These are phyloP conservation scores for Incumbomyces lentus DNA, from an alignment of 2,329 filamentous ascomycete genomes.

Conservation along the genomic window DNA sequence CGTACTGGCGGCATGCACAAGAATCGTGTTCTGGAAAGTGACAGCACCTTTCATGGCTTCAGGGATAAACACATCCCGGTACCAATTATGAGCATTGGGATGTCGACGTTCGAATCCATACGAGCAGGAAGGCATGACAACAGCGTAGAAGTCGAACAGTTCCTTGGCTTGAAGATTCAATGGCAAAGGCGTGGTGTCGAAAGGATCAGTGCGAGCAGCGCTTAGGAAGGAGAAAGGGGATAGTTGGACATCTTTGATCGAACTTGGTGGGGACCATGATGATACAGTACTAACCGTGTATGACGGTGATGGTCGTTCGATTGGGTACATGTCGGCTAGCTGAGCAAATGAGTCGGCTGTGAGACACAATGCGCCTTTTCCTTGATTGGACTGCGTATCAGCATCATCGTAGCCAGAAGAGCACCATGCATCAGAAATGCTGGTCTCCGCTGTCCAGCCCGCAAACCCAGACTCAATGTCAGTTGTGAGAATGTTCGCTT, in stretches of 20 bases:
- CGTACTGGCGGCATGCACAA: slow-evolving; percentile 30
- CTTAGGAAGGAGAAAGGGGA: slow-evolving; percentile 26
- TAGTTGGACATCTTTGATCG: neutral
- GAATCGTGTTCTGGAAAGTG: slow-evolving; percentile 30
- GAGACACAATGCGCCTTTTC: slow-evolving; percentile 3
- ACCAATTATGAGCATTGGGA: slow-evolving; percentile 30
- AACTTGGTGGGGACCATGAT: slow-evolving; percentile 7
- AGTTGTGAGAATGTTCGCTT: neutral
- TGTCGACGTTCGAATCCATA: slow-evolving; percentile 29
- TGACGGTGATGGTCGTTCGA: slow-evolving; percentile 5
- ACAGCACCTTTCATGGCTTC: slow-evolving; percentile 32
- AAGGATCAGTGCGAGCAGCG: slow-evolving; percentile 30
- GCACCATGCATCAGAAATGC: too few species aligned
- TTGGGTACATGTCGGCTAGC: slow-evolving; percentile 9
- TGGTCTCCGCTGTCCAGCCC: too few species aligned
- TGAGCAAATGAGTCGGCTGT: slow-evolving; percentile 11
- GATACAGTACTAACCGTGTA: slow-evolving; percentile 4
- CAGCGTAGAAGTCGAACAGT: slow-evolving; percentile 32
- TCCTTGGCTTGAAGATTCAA: slow-evolving; percentile 24
- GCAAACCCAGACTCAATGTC: neutral
- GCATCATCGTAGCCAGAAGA: neutral
- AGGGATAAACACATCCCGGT: slow-evolving; percentile 29
- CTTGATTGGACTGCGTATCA: neutral
- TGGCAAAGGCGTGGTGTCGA: slow-evolving; percentile 27
- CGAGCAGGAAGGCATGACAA: slow-evolving; percentile 30